Base-by-base conservation (phyloP, 129 eudicot genomes). In the Apium graveolens region DNA sequence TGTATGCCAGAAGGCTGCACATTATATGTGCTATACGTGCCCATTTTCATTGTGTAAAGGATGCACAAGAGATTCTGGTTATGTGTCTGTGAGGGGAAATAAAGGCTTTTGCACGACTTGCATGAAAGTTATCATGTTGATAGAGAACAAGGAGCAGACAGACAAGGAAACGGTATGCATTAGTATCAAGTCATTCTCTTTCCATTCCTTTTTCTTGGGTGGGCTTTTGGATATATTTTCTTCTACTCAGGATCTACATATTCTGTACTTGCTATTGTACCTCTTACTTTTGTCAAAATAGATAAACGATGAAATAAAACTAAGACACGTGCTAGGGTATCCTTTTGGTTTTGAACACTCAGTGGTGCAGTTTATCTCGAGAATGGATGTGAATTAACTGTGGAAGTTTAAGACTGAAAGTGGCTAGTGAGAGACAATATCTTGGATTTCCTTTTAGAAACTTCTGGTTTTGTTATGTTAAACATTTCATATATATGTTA, bases 21-120 rank as follows among this genome's bases (percentile, higher is more conserved):
- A 88, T 74, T 91, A 87, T 73, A 87, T 95, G 99, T 95, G 99
- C 85, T 95, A 86, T 78, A 92, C 99, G 7, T 95, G 99, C 78
- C 86, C 99, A 5, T 95, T 90, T 82, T 95, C 99, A 17, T 81
- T 95, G 85, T 95, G 99, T 89, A 95, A 92, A 81, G 90, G 91
- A 65, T 95, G 99, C 82, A 84, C 80, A 29, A 92, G 87, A 80
- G 89, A 82, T 76, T 85, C 97, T 37, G 95, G 89, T 82, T 92
- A 73, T 42, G 75, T 87, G 75, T 85, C 92, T 75, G 97, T 92
- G 48, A 85, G 99, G 87, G 96, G 93, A 63, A 92, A 90, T 86
- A 92, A 87, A 87, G 99, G 99, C 75, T 95, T 95, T 80, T 95
- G 99, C 85, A 82, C 83, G 41, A 86, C 92, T 14, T 95, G 99